These are phyloP conservation scores for Enteropsectra breve DNA, from an alignment of 371 early-diverging fungal genomes.

Conservation along the genomic window DNA sequence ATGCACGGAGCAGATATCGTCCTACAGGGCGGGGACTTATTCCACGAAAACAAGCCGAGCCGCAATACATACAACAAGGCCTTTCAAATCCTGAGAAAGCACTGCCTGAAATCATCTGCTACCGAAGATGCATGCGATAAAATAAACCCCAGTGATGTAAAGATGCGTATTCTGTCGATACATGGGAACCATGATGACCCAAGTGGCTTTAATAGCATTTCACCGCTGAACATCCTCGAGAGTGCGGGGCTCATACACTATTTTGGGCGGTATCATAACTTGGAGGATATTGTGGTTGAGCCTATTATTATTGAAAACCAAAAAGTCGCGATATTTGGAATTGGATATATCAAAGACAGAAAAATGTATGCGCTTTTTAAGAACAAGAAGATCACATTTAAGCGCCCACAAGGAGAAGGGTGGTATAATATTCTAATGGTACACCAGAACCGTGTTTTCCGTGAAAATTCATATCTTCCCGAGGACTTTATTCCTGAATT, in stretches of 20 bases:
- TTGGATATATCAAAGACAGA: constrained; percentile 87
- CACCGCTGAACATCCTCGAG: constrained; percentile 74
- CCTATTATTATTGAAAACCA: constrained; percentile 71
- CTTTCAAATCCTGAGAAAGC: constrained; percentile 67
- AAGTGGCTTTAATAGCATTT: constrained; percentile 66
- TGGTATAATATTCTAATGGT: constrained; percentile 72
- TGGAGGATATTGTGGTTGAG: constrained; percentile 68
- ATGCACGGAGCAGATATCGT: constrained; percentile 71
- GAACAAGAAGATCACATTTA: constrained; percentile 67
- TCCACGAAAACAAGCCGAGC: constrained; percentile 91
- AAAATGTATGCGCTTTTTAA: constrained; percentile 73
- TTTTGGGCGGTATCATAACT: constrained; percentile 70
- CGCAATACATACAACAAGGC: constrained; percentile 68
- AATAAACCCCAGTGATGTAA: constrained; percentile 72
- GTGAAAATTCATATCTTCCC: constrained; percentile 74
- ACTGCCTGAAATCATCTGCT: constrained; percentile 67
- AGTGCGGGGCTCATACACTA: constrained; percentile 79
- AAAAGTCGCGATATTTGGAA: constrained; percentile 76
- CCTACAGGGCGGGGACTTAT: constrained; percentile 91
- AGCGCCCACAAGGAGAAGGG: constrained; percentile 63
- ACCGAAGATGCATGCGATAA: background rate
- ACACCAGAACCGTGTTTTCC: constrained; percentile 71
- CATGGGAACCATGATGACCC: constrained; percentile 99
- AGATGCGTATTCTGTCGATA: constrained; percentile 80
- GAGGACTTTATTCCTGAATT: constrained; percentile 71